Conservation (phyloP, 805 yeast species). For the Lipomyces kockii region DNA sequence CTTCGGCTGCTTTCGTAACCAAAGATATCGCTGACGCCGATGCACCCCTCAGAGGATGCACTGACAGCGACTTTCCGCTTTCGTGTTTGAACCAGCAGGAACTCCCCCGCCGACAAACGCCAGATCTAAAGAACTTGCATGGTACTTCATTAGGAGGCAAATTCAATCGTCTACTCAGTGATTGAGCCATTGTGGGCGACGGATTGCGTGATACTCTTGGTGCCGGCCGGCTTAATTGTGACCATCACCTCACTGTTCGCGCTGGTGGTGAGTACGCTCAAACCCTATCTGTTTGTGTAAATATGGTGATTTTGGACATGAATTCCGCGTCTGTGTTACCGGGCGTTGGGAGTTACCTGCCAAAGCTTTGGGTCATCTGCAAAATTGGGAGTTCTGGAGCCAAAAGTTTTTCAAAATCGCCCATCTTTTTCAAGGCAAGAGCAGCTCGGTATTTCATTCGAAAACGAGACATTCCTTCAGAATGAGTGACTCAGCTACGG, state of each 20-base stretch:
- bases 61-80: not conserved
- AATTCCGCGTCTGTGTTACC: no score
- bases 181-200: not conserved
- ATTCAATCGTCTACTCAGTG: constrained; percentile 5
- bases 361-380: no score
- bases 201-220: not conserved
- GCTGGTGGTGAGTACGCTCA: not conserved
- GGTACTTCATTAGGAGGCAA: constrained; percentile 29
- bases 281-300: not conserved
- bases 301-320: no score
- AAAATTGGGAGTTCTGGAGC: no score
- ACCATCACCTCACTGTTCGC: not conserved
- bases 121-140: constrained; percentile 32
- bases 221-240: not conserved
- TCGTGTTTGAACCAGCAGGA: constrained; percentile 33
- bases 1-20: not conserved
- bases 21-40: not conserved
- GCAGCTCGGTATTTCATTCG: not conserved
- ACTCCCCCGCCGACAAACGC: constrained; percentile 28
- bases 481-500: not conserved
- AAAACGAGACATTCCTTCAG: not conserved
- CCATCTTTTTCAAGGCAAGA: no score
- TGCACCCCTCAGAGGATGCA: not conserved
- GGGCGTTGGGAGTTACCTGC: no score
- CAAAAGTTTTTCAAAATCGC: not conserved